phyloP scores from a whole-genome alignment of 495 filamentous ascomycete species.

The Penicillium riverlandense region DNA sequence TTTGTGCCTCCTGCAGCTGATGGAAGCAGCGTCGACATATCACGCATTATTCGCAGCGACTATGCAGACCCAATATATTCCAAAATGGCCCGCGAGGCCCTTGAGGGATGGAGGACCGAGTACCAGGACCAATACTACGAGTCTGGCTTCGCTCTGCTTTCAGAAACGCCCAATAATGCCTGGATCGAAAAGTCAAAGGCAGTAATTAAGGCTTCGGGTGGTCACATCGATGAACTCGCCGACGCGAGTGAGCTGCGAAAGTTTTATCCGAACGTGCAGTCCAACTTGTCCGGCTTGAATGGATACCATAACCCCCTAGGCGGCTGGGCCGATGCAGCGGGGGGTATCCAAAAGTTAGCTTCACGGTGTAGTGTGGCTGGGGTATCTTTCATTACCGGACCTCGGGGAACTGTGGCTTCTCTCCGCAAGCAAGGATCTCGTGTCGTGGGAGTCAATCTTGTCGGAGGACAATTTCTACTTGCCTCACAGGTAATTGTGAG shows the following conservation, averaged over 20 bases:
- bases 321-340: conserved; percentile 73
- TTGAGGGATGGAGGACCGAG: conserved; percentile 53
- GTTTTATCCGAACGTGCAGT: conserved; percentile 17
- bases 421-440: conserved; percentile 10
- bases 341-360: conserved; percentile 53
- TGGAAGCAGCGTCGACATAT: conserved; percentile 55
- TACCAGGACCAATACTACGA: conserved; percentile 19
- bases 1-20: conserved; percentile 46
- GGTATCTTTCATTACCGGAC: conserved; percentile 20
- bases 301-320: conserved; percentile 63
- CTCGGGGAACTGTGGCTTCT: conserved; percentile 19
- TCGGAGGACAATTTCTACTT: conserved; percentile 38
- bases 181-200: conserved; percentile 17
- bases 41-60: conserved; percentile 63
- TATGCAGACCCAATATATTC: conserved; percentile 63
- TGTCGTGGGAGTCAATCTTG: conserved; percentile 47
- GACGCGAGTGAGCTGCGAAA: conserved; percentile 14
- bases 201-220: conserved; percentile 11
- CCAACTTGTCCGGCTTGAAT: conserved; percentile 16
- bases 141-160: conserved; percentile 21
- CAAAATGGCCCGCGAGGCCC: conserved; percentile 53
- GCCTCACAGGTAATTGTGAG: conserved; percentile 68
- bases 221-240: conserved; percentile 14
- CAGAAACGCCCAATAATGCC: conserved; percentile 16
- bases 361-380: conserved; percentile 17